phyloP scores from a whole-genome alignment of 1,284 basidiomycete species.

The Cutaneotrichosporon mucoides region DNA sequence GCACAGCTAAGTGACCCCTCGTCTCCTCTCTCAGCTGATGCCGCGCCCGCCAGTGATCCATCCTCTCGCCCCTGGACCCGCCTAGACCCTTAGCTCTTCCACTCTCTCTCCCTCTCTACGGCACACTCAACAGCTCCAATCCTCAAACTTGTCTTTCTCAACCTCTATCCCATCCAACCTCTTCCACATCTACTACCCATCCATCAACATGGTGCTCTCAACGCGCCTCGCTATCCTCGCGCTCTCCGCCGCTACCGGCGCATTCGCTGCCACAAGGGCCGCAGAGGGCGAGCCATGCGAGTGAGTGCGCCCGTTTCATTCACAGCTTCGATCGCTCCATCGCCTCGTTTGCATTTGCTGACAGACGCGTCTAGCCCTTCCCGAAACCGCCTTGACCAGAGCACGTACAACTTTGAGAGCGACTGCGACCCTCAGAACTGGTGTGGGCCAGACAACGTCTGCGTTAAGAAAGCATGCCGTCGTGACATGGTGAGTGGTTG shows the following conservation, averaged over 20 bases:
- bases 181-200: not conserved
- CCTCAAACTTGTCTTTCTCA: no score
- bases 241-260: not conserved
- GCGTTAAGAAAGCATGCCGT: conserved; percentile 65
- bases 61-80: no score
- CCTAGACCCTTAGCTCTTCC: no score
- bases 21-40: no score
- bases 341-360: not conserved
- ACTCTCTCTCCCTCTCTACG: no score
- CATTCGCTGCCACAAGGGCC: conserved; percentile 3
- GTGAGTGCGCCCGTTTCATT: not conserved
- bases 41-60: no score
- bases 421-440: conserved; percentile 69
- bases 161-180: no score
- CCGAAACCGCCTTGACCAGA: conserved; percentile 62
- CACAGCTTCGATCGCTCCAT: not conserved
- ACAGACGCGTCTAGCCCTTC: conserved; percentile 23
- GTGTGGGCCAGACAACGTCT: conserved; percentile 60
- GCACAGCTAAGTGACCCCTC: no score
- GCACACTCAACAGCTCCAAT: no score
- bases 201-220: conserved; percentile 3
- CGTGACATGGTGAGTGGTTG: conserved; percentile 58
- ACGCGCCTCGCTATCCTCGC: conserved; percentile 1
- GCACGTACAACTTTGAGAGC: conserved; percentile 69
- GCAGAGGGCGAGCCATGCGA: conserved; percentile 7